phyloP scores from a whole-genome alignment of 495 filamentous ascomycete genomes.

The Aspergillus avenaceus region DNA sequence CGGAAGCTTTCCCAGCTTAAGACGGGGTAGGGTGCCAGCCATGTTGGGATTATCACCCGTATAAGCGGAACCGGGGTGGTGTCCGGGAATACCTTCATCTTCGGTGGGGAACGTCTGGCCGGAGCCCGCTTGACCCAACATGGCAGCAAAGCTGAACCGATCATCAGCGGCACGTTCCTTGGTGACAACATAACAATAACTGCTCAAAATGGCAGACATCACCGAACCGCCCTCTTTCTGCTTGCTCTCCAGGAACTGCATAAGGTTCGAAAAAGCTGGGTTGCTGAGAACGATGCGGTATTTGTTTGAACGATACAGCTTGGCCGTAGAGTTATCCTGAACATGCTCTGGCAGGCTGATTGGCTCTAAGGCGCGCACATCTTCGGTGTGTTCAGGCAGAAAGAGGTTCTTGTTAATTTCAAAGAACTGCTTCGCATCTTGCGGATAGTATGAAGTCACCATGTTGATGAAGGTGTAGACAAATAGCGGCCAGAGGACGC shows the following conservation, averaged over 20 bases:
- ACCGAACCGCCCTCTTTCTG: constrained; percentile 71
- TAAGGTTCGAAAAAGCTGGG: constrained; percentile 70
- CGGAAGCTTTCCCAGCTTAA: constrained; percentile 74
- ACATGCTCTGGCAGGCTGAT: constrained; percentile 76
- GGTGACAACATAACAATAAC: constrained; percentile 65
- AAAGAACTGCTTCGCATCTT: constrained; percentile 70
- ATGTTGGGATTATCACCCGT: constrained; percentile 58
- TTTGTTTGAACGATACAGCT: constrained; percentile 75
- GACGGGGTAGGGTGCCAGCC: constrained; percentile 47
- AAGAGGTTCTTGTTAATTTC: constrained; percentile 63
- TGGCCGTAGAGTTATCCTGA: constrained; percentile 62
- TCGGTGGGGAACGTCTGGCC: constrained; percentile 70
- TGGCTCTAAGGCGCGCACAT: constrained; percentile 62
- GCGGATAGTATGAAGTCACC: constrained; percentile 64
- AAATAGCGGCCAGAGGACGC: constrained; percentile 87
- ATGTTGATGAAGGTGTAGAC: constrained; percentile 88
- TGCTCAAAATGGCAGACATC: constrained; percentile 70
- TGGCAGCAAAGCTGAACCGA: constrained; percentile 74
- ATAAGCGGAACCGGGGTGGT: constrained; percentile 80
- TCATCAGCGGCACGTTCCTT: constrained; percentile 72
- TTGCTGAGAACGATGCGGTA: constrained; percentile 84
- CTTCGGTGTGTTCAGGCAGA: constrained; percentile 68
- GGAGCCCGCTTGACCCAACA: constrained; percentile 59
- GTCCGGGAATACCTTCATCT: constrained; percentile 90
- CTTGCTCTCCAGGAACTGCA: constrained; percentile 84